These are phyloP conservation scores for Eucalyptus cloeziana DNA, from an alignment of 345 rosid genomes.

Conservation along the genomic window DNA sequence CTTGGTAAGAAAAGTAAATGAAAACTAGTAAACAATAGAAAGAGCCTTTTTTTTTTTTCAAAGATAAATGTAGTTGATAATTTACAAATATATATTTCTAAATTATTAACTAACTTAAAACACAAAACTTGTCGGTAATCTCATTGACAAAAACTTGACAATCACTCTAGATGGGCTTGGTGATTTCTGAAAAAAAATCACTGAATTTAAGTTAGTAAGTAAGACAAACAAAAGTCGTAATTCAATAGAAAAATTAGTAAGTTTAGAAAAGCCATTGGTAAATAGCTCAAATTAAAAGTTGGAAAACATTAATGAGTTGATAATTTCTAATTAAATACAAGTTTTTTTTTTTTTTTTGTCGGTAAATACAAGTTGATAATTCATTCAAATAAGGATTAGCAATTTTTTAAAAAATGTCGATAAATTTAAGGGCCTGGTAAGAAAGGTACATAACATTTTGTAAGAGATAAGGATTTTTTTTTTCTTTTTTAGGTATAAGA, in stretches of 20 bases:
- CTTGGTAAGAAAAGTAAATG: not conserved
- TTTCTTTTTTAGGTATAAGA: not conserved
- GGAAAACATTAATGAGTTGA: not conserved
- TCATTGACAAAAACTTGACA: not conserved
- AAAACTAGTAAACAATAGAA: not conserved
- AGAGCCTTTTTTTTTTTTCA: not conserved
- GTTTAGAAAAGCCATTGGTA: not conserved
- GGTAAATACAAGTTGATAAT: not conserved
- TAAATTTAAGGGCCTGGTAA: not conserved
- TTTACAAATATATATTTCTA: no score
- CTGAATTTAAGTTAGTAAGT: not conserved
- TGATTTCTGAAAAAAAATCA: not conserved
- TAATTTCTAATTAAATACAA: not conserved
- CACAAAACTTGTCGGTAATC: not conserved
- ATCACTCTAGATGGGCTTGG: not conserved
- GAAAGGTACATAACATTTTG: not conserved
- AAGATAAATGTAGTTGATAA: not conserved
- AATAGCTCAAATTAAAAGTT: not conserved
- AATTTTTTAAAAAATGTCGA: not conserved
- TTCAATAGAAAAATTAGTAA: not conserved
- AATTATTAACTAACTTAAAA: not conserved
- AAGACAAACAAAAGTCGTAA: not conserved
- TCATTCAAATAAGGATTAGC: not conserved
- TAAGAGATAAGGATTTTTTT: not conserved
- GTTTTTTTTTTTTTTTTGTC: no score